phyloP scores from a whole-genome alignment of 441 rosid species.

The Adansonia madagascariensis region DNA sequence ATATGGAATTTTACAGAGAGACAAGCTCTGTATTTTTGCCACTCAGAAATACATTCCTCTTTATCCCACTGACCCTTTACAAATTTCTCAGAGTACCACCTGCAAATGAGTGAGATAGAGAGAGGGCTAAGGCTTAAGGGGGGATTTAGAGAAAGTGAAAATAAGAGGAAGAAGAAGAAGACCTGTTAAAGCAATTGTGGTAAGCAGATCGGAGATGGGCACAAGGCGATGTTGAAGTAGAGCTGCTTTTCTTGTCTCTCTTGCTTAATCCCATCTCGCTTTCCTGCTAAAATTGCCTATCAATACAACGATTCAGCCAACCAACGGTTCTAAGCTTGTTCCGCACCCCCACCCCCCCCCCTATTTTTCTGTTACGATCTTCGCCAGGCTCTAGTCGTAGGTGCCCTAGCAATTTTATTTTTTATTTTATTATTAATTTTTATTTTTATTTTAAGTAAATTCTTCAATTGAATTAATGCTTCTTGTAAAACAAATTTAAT shows the following conservation, averaged over 20 bases:
- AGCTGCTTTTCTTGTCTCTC: constrained; percentile 39
- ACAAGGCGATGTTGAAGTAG: constrained; percentile 72
- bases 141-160: neutral
- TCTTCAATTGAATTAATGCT: no score
- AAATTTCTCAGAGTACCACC: constrained; percentile 89
- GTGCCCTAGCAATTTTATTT: neutral
- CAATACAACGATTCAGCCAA: neutral
- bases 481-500: no score
- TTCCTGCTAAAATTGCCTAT: neutral
- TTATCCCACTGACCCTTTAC: constrained; percentile 81
- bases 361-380: no score
- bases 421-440: neutral
- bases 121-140: constrained; percentile 19
- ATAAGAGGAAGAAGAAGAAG: neutral
- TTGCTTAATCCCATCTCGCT: constrained; percentile 44
- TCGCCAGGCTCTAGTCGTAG: no score
- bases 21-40: constrained; percentile 78
- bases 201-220: constrained; percentile 70
- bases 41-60: constrained; percentile 70
- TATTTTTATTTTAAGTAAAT: neutral
- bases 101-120: constrained; percentile 25
- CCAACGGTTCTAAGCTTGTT: neutral
- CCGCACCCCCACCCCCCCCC: neutral
- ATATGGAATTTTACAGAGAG: constrained; percentile 51
- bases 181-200: constrained; percentile 86